These are phyloP conservation scores for Diaporthe aspalathi DNA, from an alignment of 2,329 filamentous ascomycete genomes.

Conservation along the genomic window DNA sequence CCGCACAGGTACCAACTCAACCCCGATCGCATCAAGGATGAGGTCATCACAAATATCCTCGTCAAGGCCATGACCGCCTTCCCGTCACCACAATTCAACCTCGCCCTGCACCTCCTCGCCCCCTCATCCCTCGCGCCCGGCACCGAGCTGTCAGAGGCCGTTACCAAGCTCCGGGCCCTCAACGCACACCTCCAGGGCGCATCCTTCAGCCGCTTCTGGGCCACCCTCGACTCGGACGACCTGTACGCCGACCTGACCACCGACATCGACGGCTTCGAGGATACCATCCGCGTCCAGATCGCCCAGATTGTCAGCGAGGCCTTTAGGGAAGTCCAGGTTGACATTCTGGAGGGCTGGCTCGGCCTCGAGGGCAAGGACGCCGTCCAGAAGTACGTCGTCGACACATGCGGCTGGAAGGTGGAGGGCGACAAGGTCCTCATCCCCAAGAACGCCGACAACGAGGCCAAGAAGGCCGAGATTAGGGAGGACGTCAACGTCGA, in stretches of 20 bases:
- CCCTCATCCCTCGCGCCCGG: conserved; percentile 77
- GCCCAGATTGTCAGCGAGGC: conserved; percentile 86
- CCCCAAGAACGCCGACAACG: conserved; percentile 95
- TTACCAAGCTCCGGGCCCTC: conserved; percentile 86
- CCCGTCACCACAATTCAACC: conserved; percentile 93
- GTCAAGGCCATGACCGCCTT: conserved; percentile 98
- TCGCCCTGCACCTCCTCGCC: conserved; percentile 92
- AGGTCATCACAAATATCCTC: conserved; percentile 98
- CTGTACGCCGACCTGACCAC: conserved; percentile 95
- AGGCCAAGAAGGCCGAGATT: conserved; percentile 95
- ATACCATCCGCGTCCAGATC: conserved; percentile 90
- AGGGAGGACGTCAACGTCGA: conserved; percentile 94
- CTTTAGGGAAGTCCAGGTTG: conserved; percentile 77
- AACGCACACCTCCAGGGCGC: conserved; percentile 90
- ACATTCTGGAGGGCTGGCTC: conserved; percentile 80
- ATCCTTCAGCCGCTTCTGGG: conserved; percentile 94
- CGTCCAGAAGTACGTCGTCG: conserved; percentile 81
- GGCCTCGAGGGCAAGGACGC: conserved; percentile 73
- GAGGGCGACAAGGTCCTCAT: conserved; percentile 77
- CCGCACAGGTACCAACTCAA: conserved; percentile 94
- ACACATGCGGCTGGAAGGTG: conserved; percentile 89
- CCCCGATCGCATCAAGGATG: conserved; percentile 95
- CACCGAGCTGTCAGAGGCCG: conserved; percentile 85
- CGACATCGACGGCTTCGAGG: conserved; percentile 95
- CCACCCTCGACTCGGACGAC: conserved; percentile 90